Evolutionary conservation across 1,284 basidiomycete genomes (phyloP), one percentile per base, ranked within the genome.

Genomic region (Cutaneotrichosporon sp.): DNA sequence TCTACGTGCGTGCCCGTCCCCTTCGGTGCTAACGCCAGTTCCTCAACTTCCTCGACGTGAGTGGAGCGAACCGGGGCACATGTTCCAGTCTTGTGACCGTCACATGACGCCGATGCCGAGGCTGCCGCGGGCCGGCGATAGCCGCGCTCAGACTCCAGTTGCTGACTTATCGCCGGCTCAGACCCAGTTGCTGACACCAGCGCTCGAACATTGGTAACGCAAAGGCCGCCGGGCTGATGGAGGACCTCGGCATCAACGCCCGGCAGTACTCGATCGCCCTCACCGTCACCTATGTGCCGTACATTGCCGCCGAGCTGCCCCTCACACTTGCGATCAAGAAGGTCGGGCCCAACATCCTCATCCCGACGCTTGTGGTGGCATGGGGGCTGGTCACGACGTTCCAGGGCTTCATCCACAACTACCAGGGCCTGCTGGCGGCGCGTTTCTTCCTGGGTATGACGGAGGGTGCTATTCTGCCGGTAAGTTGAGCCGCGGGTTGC

Each of bases 401-500:
- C 62, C 86, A 84, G 49, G 82, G 84, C 13, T 75, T 87, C 55
- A 83, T 81, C 16, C 72, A 82, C 42, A 86, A 81, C 67, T 89
- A 85, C 68, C 79, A 75, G 13, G 86, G 87, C 16, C 78, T 89
- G 1, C 58, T 88, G n/a, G 85, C 84, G 0, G 83, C 88, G 27
- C 82, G 87, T 3, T 79, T 89, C 67, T 84, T 84, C 69, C 82
- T 89, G 20, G 88, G 87, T 1, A 67, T 86, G 0, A 87, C 84
- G 65, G 87, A 88, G 79, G 87, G 87, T 51, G 87, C 87, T 22
- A 79, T 89, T 16, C 82, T 88, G 16, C 87, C 87, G 3, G 86
- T 86, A 20, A 20, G 56, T 36, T 0, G 43, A n/a, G n/a, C n/a
- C n/a, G n/a, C n/a, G n/a, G n/a, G n/a, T n/a, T n/a, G n/a, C n/a